Evolutionary conservation across 1,139 yeast species (phyloP).

Genomic region (Nakaseomyces uthaithaninus): DNA sequence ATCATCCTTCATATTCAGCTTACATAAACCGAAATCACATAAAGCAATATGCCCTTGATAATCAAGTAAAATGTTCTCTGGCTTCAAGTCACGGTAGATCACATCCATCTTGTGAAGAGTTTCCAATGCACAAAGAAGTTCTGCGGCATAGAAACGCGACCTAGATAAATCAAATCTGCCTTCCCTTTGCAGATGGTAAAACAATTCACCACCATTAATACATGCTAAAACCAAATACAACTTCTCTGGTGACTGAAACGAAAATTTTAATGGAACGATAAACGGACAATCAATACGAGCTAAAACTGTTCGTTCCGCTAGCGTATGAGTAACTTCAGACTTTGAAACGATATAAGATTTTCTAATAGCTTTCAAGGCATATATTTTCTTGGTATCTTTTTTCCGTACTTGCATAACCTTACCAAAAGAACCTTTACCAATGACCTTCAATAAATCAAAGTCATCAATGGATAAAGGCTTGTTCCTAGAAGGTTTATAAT

Average conservation of each 20-base stretch:
- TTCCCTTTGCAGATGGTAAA: conserved; percentile 85
- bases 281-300: conserved; percentile 90
- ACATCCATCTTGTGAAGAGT: conserved; percentile 84
- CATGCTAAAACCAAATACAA: conserved; percentile 81
- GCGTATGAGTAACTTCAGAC: conserved; percentile 88
- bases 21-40: conserved; percentile 93
- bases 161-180: conserved; percentile 83
- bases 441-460: conserved; percentile 83
- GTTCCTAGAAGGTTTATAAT: conserved; percentile 64
- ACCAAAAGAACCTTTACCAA: conserved; percentile 96
- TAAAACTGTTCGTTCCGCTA: conserved; percentile 89
- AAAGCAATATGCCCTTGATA: conserved; percentile 95
- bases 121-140: conserved; percentile 82
- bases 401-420: conserved; percentile 97
- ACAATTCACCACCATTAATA: conserved; percentile 93
- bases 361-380: conserved; percentile 86
- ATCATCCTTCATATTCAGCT: conserved; percentile 78
- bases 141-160: conserved; percentile 88
- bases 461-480: conserved; percentile 77
- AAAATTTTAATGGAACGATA: conserved; percentile 88
- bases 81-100: conserved; percentile 88
- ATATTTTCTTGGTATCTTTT: conserved; percentile 85
- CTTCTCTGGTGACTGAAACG: conserved; percentile 90
- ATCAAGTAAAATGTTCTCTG: conserved; percentile 84
- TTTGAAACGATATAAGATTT: conserved; percentile 89